Evolutionary conservation across 2,329 filamentous ascomycete species (phyloP), one percentile per base, ranked within the genome.

Genomic region (Beauveria varroae): DNA sequence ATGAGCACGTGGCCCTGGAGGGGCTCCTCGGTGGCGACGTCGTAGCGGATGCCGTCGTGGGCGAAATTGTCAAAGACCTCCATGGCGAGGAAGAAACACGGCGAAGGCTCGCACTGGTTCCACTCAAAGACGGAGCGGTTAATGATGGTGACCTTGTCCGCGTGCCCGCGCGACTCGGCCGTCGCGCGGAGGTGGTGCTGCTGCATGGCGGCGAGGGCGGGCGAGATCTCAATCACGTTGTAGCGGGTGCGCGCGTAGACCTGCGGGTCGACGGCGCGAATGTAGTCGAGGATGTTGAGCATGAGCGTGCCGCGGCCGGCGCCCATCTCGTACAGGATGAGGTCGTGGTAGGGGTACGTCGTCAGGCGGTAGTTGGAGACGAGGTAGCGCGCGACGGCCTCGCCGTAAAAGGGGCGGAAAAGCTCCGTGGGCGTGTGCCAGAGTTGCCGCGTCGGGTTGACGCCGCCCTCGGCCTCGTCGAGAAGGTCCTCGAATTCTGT

Each of bases 351-450:
- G 2, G 95, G 95, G 73, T 95, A 98, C 61, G 91, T 85, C 50
- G 90, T 91, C 72, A 97, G 85, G 72, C 95, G 92, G 82, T 99
- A 99, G 78, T 99, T 97, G 67, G 91, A 88, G 67, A 98, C 87
- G 50, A 99, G 85, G 74, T 98, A 97, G 22, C 93, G 88, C n/a
- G 93, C 95, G 67, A 99, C 91, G 40, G 95, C 91, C 79, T 99
- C 93, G 71, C 93, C 96, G 73, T 99, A 99, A 76, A 93, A 96
- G 0, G 96, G 95, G 37, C 91, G 86, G 78, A 99, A 99, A 22
- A 99, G 85, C 78, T 99, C 95, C 0, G 95, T 99, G 0, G 96
- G 95, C 14, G 95, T 99, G 74, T 99, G 96, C 95, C 95, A 99
- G 51, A 99, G 81, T 77, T 99, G 95, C 10, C 95, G 86, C 46